Evolutionary conservation across 805 yeast genomes (phyloP).

Genomic region (Yamadazyma scolyti): DNA sequence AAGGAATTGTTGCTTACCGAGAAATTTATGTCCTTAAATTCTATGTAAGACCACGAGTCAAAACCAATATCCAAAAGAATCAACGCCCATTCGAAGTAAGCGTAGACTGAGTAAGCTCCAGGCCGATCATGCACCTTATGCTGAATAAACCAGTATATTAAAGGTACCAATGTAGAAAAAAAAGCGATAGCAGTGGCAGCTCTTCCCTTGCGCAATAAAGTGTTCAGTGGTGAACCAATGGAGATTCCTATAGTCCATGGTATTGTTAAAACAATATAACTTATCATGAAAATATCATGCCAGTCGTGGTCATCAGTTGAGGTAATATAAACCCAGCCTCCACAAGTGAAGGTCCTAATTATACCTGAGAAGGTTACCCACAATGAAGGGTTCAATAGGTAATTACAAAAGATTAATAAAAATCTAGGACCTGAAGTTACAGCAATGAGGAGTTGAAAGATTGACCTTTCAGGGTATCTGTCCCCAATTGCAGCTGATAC

Average conservation of each 20-base stretch:
- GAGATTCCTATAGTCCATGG: slow-evolving; percentile 83
- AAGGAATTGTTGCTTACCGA: slow-evolving; percentile 27
- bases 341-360: slow-evolving; percentile 89
- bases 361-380: slow-evolving; percentile 55
- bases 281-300: slow-evolving; percentile 94
- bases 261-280: slow-evolving; percentile 80
- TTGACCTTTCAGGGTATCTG: slow-evolving; percentile 89
- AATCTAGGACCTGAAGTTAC: slow-evolving; percentile 92
- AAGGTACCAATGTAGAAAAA: slow-evolving; percentile 71
- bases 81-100: slow-evolving; percentile 91
- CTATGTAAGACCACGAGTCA: slow-evolving; percentile 74
- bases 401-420: slow-evolving; percentile 51
- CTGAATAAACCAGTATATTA: slow-evolving; percentile 84
- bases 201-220: slow-evolving; percentile 49
- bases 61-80: slow-evolving; percentile 80
- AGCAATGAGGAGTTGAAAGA: slow-evolving; percentile 90
- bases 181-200: slow-evolving; percentile 54
- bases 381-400: slow-evolving; percentile 31
- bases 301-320: slow-evolving; percentile 96
- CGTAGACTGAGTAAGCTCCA: slow-evolving; percentile 95
- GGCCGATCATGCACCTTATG: slow-evolving; percentile 84
- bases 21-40: slow-evolving; percentile 63
- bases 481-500: slow-evolving; percentile 98
- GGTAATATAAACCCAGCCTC: slow-evolving; percentile 98
- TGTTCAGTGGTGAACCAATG: slow-evolving; percentile 40